Conservation (phyloP, 495 filamentous ascomycete genomes). For the Acidomyces sp. region DNA sequence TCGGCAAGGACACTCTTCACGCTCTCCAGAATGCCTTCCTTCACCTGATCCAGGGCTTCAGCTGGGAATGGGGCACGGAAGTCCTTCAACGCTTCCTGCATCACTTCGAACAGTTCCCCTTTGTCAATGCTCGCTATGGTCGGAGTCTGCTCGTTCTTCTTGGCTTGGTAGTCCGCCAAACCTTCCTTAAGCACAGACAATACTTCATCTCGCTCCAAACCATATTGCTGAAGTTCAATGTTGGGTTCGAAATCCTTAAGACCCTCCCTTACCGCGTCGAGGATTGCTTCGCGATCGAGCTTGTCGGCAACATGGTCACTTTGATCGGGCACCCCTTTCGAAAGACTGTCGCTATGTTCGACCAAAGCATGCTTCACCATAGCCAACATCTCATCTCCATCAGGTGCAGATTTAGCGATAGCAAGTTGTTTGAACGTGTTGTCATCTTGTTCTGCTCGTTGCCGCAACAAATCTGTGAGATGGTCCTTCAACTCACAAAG, state of each 20-base stretch:
- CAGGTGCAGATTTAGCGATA: slow-evolving; percentile 39
- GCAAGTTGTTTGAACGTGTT: slow-evolving; percentile 16
- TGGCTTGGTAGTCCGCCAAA: slow-evolving; percentile 58
- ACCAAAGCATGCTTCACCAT: slow-evolving; percentile 65
- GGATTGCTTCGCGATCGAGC: slow-evolving; percentile 64
- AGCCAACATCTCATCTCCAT: slow-evolving; percentile 68
- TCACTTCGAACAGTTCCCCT: slow-evolving; percentile 64
- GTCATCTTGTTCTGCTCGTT: slow-evolving; percentile 42
- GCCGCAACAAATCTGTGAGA: slow-evolving; percentile 61
- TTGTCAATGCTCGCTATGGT: slow-evolving; percentile 45
- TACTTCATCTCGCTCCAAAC: slow-evolving; percentile 77
- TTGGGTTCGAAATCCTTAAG: slow-evolving; percentile 89
- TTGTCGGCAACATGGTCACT: too few relatives aligned
- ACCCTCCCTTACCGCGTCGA: slow-evolving; percentile 72
- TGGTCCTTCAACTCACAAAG: slow-evolving; percentile 69
- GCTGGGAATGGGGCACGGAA: slow-evolving; percentile 56
- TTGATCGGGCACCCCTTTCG: slow-evolving; percentile 10
- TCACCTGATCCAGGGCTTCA: slow-evolving; percentile 51
- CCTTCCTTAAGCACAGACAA: slow-evolving; percentile 73
- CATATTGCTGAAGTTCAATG: slow-evolving; percentile 77
- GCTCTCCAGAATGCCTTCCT: slow-evolving; percentile 62
- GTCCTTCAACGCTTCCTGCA: slow-evolving; percentile 69
- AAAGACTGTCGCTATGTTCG: slow-evolving; percentile 34
- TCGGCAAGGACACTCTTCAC: slow-evolving; percentile 67
- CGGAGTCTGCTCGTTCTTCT: slow-evolving; percentile 32